Conservation (phyloP, 2,329 filamentous ascomycete species). For the Claviceps pusilla region DNA sequence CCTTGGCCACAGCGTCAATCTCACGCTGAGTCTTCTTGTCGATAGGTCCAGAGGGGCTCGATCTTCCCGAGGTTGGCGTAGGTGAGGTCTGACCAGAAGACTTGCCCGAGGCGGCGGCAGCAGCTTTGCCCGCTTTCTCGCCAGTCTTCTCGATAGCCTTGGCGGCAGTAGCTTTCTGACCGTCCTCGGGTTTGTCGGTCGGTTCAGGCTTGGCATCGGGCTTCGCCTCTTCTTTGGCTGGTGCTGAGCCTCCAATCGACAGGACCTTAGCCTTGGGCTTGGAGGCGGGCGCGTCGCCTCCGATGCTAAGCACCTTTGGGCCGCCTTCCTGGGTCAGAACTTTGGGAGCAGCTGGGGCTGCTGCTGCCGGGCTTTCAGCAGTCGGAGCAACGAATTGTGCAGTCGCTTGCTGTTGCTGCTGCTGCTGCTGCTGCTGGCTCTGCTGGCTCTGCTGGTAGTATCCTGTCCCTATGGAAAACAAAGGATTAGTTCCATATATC, state of each 20-base stretch:
- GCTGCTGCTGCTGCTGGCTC: too few relatives aligned
- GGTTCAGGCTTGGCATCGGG: slow-evolving; percentile 36
- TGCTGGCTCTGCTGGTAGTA: slow-evolving; percentile 37
- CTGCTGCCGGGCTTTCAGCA: slow-evolving; percentile 15
- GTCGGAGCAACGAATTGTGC: background rate
- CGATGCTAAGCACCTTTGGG: slow-evolving; percentile 56
- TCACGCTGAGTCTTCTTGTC: slow-evolving; percentile 45
- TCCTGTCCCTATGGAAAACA: slow-evolving; percentile 25
- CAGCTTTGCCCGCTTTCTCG: slow-evolving; percentile 34
- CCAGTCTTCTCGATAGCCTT: slow-evolving; percentile 91
- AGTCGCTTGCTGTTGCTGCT: slow-evolving; percentile 9
- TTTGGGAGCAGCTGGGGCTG: slow-evolving; percentile 20
- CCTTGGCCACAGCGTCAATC: slow-evolving; percentile 69
- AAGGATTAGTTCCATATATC: background rate
- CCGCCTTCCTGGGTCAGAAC: slow-evolving; percentile 39
- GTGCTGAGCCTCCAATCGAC: slow-evolving; percentile 23
- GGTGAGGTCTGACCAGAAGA: slow-evolving; percentile 60
- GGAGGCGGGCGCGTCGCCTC: slow-evolving; percentile 38
- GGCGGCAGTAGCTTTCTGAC: slow-evolving; percentile 67
- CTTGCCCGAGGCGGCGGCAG: slow-evolving; percentile 23
- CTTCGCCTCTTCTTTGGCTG: slow-evolving; percentile 26
- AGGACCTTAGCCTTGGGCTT: slow-evolving; percentile 37
- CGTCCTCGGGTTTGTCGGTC: slow-evolving; percentile 45
- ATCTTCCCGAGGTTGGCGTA: slow-evolving; percentile 67
- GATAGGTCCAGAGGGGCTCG: slow-evolving; percentile 51